Percentiles rank a stretch among this genome's conserved stretches.
phyloP scores from a whole-genome alignment of 169 alveolate species.

The Condylostoma magnum region DNA sequence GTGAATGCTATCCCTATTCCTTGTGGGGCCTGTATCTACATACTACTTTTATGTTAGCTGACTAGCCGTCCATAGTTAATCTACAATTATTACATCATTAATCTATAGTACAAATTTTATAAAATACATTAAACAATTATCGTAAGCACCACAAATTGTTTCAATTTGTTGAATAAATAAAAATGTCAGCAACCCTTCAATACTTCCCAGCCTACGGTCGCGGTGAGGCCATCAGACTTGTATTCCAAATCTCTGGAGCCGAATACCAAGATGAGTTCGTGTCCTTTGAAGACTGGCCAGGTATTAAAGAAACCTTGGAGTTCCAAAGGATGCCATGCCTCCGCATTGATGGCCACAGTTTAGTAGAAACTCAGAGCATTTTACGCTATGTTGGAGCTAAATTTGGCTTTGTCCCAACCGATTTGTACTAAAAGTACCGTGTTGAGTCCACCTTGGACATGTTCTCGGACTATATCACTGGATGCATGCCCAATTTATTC shows the following conservation, averaged over 20 bases:
- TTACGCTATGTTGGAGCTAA: conserved; percentile 46
- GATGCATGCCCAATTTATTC: neutral
- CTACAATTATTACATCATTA: too few species aligned
- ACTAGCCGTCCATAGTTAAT: too few species aligned
- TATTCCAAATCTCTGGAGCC: conserved; percentile 16
- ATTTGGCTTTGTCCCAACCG: conserved; percentile 37
- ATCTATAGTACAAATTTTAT: too few species aligned
- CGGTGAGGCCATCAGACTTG: conserved; percentile 49
- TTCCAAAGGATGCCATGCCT: conserved; percentile 64
- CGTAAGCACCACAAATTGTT: too few species aligned
- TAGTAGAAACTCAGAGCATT: conserved; percentile 55
- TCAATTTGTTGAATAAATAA: too few species aligned
- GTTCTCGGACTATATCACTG: neutral
- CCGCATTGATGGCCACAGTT: conserved; percentile 56
- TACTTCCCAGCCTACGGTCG: conserved; percentile 46
- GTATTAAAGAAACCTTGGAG: conserved; percentile 43
- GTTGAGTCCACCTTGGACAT: neutral
- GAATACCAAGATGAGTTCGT: conserved; percentile 33
- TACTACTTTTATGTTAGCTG: too few species aligned
- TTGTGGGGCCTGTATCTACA: too few species aligned
- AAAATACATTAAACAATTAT: too few species aligned
- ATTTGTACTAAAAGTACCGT: conserved; percentile 5
- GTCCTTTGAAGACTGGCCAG: conserved; percentile 27
- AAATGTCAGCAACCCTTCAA: too few species aligned
- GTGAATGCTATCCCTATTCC: too few species aligned